Base-by-base conservation (phyloP, 768 basidiomycete genomes). In the Suillus subalutaceus region DNA sequence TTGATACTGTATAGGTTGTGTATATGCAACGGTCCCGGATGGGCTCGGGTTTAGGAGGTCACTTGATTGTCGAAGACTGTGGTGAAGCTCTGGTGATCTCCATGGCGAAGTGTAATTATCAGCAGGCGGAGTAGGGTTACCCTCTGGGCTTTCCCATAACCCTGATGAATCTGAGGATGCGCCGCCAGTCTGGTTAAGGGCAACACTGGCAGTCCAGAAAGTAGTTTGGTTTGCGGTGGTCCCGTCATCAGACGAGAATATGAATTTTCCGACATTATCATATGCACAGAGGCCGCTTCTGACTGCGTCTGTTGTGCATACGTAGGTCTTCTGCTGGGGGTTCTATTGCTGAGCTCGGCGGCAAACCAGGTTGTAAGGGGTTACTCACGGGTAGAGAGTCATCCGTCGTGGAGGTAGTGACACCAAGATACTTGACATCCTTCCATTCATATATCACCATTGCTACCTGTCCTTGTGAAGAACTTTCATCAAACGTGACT, bases 361-460 rank as follows among this genome's bases (percentile, higher is more conserved):
- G 40, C 26, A 60, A 30, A 20, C 10, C 13, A 18, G 13, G 30
- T 43, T 26, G 53, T 69, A 66, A 74, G 69, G 56, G 66, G 68
- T 66, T 68, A 79, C 89, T 86, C 77, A 95, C 91, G 69, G 91
- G 91, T 60, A 90, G 72, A 64, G 81, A 80, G 46, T 86, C 84
- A 68, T 88, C 83, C 6, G 74, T 77, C 40, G 78, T 67, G 6
- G 88, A 87, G 38, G 88, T 88, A 56, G 83, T 79, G 74, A 85
- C 88, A 41, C 97, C 97, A 3, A 99, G 84, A 74, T 93, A 96
- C 56, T 83, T 79, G 62, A 89, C 89, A 73, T 99, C 97, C 37
- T 83, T 76, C 96, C 96, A 99, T 79, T 99, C 97, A 73, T 98
- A 99, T 30, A 99, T 88, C 63, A 97, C 92, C 85, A 97, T 89